Conservation (phyloP, 805 yeast species). For the Ogataea nitratoaversa region DNA sequence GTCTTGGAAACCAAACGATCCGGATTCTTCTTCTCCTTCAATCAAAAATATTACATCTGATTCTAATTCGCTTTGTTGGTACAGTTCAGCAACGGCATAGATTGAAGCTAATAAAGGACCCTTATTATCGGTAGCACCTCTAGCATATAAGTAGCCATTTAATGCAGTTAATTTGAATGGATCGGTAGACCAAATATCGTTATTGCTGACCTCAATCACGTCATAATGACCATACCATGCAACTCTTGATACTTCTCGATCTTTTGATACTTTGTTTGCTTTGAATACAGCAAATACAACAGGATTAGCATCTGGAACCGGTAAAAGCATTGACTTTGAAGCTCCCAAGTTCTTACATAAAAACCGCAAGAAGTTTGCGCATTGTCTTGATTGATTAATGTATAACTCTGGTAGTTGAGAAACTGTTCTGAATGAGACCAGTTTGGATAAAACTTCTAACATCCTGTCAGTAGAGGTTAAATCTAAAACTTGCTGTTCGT, state of each 20-base stretch:
- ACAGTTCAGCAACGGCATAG: conserved; percentile 76
- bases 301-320: conserved; percentile 79
- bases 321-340: conserved; percentile 56
- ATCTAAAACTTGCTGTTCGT: conserved; percentile 5
- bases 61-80: conserved; percentile 44
- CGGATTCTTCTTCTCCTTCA: conserved; percentile 96
- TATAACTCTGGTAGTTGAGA: conserved; percentile 66
- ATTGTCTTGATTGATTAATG: conserved; percentile 76
- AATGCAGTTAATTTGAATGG: conserved; percentile 74
- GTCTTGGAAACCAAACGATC: conserved; percentile 78
- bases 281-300: conserved; percentile 73
- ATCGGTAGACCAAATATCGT: conserved; percentile 61
- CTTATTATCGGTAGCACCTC: conserved; percentile 93
- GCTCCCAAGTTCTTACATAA: conserved; percentile 70
- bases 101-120: conserved; percentile 89
- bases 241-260: conserved; percentile 37
- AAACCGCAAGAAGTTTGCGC: conserved; percentile 71
- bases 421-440: conserved; percentile 72
- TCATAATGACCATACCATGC: conserved; percentile 97
- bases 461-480: conserved; percentile 44
- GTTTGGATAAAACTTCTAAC: conserved; percentile 53
- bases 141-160: conserved; percentile 82
- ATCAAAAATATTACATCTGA: conserved; percentile 78
- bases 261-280: conserved; percentile 32
- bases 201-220: conserved; percentile 74